Evolutionary conservation across 768 basidiomycete genomes (phyloP).

Genomic region (Tricholoma hemisulphureum): DNA sequence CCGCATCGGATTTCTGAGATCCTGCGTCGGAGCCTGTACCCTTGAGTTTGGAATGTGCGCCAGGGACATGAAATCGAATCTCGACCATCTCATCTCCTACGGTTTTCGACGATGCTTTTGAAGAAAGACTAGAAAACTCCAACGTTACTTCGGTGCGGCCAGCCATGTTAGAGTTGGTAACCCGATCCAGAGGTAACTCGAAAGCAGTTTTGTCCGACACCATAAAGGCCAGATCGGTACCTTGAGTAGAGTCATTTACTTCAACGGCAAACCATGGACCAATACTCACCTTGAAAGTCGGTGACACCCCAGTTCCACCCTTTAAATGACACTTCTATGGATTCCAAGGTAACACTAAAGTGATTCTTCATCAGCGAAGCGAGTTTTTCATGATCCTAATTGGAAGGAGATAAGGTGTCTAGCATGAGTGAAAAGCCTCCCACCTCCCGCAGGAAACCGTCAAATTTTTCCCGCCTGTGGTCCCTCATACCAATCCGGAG

Average conservation of each 20-base stretch:
- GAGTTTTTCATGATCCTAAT: conserved; percentile 89
- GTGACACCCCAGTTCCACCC: conserved; percentile 99
- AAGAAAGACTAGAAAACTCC: conserved; percentile 70
- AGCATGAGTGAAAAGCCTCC: neutral
- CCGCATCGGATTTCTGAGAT: conserved; percentile 63
- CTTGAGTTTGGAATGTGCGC: conserved; percentile 57
- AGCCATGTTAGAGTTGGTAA: conserved; percentile 97
- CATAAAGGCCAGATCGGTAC: conserved; percentile 87
- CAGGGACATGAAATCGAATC: conserved; percentile 95
- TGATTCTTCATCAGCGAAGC: conserved; percentile 78
- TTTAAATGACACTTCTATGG: conserved; percentile 82
- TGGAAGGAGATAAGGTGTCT: neutral
- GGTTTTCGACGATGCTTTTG: conserved; percentile 38
- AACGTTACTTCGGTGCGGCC: conserved; percentile 98
- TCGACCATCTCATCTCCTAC: conserved; percentile 88
- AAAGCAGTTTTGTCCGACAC: conserved; percentile 87
- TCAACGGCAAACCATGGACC: neutral
- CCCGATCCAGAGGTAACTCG: conserved; percentile 80
- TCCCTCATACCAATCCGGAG: conserved; percentile 81
- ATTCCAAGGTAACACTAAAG: conserved; percentile 83
- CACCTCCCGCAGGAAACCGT: conserved; percentile 91
- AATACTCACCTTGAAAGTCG: conserved; percentile 79
- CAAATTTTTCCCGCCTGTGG: conserved; percentile 79
- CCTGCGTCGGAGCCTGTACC: conserved; percentile 68
- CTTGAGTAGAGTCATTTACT: conserved; percentile 38